Percentiles rank a stretch among this genome's conserved stretches.
Conservation (phyloP, 169 alveolate genomes). For the Perkinsus olseni region DNA sequence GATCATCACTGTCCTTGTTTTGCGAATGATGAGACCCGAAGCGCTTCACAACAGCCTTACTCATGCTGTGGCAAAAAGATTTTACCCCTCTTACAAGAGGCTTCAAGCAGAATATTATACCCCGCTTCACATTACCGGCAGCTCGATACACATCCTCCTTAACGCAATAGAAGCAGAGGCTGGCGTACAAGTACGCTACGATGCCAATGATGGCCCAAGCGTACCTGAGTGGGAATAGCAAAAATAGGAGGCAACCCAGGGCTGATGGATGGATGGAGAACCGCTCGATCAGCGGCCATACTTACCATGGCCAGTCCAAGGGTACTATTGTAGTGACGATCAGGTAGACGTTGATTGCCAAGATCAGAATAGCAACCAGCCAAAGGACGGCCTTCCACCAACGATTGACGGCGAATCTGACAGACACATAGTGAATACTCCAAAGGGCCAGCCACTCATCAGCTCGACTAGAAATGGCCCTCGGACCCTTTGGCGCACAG, state of each 20-base stretch:
- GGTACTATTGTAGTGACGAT: background rate
- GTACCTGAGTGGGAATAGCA: background rate
- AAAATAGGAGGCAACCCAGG: too few species aligned
- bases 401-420: background rate
- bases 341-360: background rate
- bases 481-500: background rate
- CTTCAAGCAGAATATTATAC: background rate
- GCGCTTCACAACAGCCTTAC: background rate
- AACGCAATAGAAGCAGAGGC: background rate
- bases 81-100: background rate
- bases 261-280: too few species aligned
- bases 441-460: too few species aligned
- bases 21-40: background rate
- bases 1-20: background rate
- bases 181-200: background rate
- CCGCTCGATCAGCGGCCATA: too few species aligned
- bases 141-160: background rate
- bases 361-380: background rate
- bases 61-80: background rate
- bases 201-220: background rate
- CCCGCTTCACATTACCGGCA: background rate
- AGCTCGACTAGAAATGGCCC: too few species aligned
- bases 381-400: background rate
- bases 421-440: too few species aligned
- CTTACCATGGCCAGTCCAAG: background rate